Base-by-base conservation (phyloP, 2,329 filamentous ascomycete species). In the Myriosclerotinia scirpicola region DNA sequence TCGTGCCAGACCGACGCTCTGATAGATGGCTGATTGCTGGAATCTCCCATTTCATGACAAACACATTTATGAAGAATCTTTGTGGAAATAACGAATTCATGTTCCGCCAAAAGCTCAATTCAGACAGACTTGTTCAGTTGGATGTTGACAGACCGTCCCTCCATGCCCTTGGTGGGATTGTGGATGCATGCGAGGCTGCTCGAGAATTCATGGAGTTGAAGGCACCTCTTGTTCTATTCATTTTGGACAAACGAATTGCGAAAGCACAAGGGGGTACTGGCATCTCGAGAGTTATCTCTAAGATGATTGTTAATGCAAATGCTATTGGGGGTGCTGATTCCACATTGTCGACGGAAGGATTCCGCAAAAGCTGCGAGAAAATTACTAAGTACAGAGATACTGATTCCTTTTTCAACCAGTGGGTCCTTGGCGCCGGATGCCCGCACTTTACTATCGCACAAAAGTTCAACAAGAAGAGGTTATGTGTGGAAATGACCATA, bases 71-170 rank as follows among this genome's bases (percentile, higher is more conserved):
- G 85, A 92, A 89, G 76, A 89, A 88, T 71, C 83, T 99, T 3
- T 96, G 92, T 75, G 95, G 95, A 9, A 96, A 96, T 76, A 99
- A 99, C 76, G 92, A 97, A 73, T 95, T 97, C 76, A 85, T 93
- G 14, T 98, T 93, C 76, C 88, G 92, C 48, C 90, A 97, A 78
- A 98, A 98, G 78, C 82, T 86, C 48, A 86, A 92, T 78, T 88
- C 92, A 0, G 94, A 99, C 77, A 85, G 84, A 71, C 86, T 98
- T 52, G 90, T 93, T 58, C 87, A 94, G 66, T 79, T 91, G 67
- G 95, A 99, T 76, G 83, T 92, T 64, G 87, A 90, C 61, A 86
- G 95, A 46, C 93, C 94, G 1, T 93, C 92, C 0, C 83, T 99
- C 14, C 88, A 90, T 69, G 88, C 92, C 44, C 86, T 97, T 59